Evolutionary conservation across 2,329 filamentous ascomycete genomes (phyloP), one percentile per base, ranked within the genome.

Genomic region (Diatrype stigma): DNA sequence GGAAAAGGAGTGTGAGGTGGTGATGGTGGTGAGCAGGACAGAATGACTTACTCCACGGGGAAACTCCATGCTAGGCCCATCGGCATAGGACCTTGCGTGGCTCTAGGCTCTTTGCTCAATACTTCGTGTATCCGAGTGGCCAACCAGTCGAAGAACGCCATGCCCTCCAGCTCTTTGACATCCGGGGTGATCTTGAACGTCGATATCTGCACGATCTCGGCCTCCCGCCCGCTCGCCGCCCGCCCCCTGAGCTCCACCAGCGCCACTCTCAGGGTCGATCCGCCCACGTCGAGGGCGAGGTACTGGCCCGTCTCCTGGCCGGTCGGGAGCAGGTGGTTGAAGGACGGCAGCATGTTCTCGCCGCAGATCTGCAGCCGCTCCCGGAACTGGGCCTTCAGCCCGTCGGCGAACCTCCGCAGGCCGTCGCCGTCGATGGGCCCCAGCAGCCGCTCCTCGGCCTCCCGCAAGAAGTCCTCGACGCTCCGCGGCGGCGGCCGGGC

Each of bases 31-130:
- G 14, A 7, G 30, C 14, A 37, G 34, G 34, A 37, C 12, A 12
- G 34, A 16, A 28, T 8, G 37, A 73, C 81, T 63, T 72, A 86
- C 83, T 87, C 80, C 42, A 87, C 82, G 23, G 84, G 84, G 59
- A 88, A 88, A 52, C 84, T 87, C 83, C 84, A 87, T 6, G 84
- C 81, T 54, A 87, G 65, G 1, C 83, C 83, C 69, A 86, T 73
- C 8, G 77, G 77, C 47, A 87, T 68, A 26, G 78, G 74, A 2
- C 70, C 66, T 51, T 70, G 65, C 21, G 64, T 67, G 3, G 67
- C 64, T 42, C 71, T 68, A 21, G 71, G 60, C 17, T 74, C 75
- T 42, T 70, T 70, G 6, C 70, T 67, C 11, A 87, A 68, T 1
- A 81, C 82, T 46, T 85, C 78, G 47, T 71, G 64, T 58, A 87